phyloP scores from a whole-genome alignment of 257 asterid species.

The Solanum gandarillasii region DNA sequence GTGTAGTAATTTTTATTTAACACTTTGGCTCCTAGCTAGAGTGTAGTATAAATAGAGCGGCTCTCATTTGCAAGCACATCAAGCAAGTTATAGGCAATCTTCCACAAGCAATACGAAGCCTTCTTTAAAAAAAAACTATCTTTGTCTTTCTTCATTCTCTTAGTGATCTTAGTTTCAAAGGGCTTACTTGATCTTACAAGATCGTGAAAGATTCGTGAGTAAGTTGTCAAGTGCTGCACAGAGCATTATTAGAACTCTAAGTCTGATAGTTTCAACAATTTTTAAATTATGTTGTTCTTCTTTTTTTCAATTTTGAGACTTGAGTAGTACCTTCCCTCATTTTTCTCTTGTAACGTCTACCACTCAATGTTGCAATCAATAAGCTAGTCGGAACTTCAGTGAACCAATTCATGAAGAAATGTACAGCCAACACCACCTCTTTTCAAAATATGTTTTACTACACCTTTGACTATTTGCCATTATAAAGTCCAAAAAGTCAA shows the following conservation, averaged over 20 bases:
- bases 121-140: neutral
- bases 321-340: neutral
- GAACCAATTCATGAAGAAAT: neutral
- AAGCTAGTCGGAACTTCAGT: neutral
- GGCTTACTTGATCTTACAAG: neutral
- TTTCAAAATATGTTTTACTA: neutral
- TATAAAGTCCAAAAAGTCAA: neutral
- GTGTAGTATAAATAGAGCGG: too few species aligned
- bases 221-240: neutral
- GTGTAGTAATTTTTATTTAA: too few species aligned
- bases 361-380: neutral
- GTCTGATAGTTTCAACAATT: neutral
- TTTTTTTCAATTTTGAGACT: neutral
- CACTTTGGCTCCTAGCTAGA: too few species aligned
- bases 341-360: neutral
- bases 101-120: neutral
- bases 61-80: too few species aligned
- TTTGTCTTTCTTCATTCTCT: neutral
- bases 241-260: neutral
- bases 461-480: neutral
- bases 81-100: too few species aligned
- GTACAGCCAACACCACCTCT: neutral
- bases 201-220: neutral
- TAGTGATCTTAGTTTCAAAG: neutral
- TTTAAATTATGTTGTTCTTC: neutral